Evolutionary conservation across 176 grass and related monocot genomes (phyloP), one percentile per base, ranked within the genome.

Genomic region (Tuctoria greenei): DNA sequence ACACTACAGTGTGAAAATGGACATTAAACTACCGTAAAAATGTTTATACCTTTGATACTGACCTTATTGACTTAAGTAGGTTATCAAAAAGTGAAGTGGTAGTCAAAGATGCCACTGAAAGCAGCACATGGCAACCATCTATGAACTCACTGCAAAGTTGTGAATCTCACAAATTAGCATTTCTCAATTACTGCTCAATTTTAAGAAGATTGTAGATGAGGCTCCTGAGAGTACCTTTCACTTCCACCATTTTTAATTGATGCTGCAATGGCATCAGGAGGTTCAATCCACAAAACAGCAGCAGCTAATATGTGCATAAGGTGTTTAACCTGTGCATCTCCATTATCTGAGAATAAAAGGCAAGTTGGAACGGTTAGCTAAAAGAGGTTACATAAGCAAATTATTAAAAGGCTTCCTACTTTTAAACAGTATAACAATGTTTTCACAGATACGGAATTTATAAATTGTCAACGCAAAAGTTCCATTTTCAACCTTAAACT

Each of bases 71-170:
- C 56, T 87, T 94, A 28, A 98, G 79, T 34, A 98, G 87, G 82
- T 92, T 90, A 79, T 98, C 87, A 76, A 98, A 98, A 80, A 98
- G 85, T 67, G 61, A 49, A 34, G 75, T 79, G 74, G 66, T 92
- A 73, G 89, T 94, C 52, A 94, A 82, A 84, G 95, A 92, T 43
- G 89, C 89, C 73, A 94, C 83, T 55, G 95, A 92, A 86, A 98
- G 91, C n/a, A 98, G 85, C 27, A 72, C 84, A 76, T 98, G 91
- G 65, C 91, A 98, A 75, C 91, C 91, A 88, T 98, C 95, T 79
- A 98, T 81, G 35, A 98, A 92, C 84, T 98, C 95, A 90, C 95
- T 98, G 77, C 60, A 72, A 70, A 76, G 78, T 25, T 58, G 36
- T 64, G 24, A 67, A 88, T 61, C 51, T 45, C n/a, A 0, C 4